phyloP scores from a whole-genome alignment of 208 protist species.

The Wallacemonas collosoma region DNA sequence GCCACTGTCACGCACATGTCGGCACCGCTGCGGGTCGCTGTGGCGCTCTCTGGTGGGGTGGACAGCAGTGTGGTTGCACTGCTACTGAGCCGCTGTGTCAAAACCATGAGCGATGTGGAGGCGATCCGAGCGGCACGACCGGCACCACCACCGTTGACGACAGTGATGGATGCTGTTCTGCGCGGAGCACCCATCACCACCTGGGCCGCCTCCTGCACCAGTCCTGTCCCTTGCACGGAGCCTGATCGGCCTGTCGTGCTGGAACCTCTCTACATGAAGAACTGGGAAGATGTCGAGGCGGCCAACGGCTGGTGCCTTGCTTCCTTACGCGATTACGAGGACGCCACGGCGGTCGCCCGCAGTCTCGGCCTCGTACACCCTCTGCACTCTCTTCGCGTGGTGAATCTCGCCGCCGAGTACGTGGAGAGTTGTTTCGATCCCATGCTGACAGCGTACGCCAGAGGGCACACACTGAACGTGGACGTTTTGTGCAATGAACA shows the following conservation, averaged over 20 bases:
- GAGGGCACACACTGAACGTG: conserved; percentile 74
- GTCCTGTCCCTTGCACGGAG: not conserved
- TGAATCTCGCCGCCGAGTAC: conserved; percentile 58
- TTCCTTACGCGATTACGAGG: conserved; percentile 56
- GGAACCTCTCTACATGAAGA: conserved; percentile 62
- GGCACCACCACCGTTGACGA: conserved; percentile 18
- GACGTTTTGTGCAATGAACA: conserved; percentile 81
- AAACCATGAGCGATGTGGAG: conserved; percentile 45
- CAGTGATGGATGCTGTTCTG: conserved; percentile 29
- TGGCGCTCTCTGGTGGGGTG: conserved; percentile 80
- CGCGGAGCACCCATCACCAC: conserved; percentile 26
- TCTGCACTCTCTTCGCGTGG: conserved; percentile 28
- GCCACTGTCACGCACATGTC: not conserved
- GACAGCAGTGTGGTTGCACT: conserved; percentile 79
- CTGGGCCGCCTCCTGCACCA: conserved; percentile 18
- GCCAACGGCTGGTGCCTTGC: conserved; percentile 51
- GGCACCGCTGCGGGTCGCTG: conserved; percentile 41
- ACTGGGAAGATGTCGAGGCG: conserved; percentile 60
- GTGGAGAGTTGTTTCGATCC: conserved; percentile 65
- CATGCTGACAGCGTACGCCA: conserved; percentile 68
- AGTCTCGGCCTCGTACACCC: conserved; percentile 34
- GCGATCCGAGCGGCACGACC: conserved; percentile 30
- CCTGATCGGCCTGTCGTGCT: conserved; percentile 28
- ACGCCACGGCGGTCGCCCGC: conserved; percentile 61
- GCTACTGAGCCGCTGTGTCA: conserved; percentile 60